Evolutionary conservation across 2,329 filamentous ascomycete genomes (phyloP), one percentile per base, ranked within the genome.

Genomic region (Phaeosphaeria sp.): DNA sequence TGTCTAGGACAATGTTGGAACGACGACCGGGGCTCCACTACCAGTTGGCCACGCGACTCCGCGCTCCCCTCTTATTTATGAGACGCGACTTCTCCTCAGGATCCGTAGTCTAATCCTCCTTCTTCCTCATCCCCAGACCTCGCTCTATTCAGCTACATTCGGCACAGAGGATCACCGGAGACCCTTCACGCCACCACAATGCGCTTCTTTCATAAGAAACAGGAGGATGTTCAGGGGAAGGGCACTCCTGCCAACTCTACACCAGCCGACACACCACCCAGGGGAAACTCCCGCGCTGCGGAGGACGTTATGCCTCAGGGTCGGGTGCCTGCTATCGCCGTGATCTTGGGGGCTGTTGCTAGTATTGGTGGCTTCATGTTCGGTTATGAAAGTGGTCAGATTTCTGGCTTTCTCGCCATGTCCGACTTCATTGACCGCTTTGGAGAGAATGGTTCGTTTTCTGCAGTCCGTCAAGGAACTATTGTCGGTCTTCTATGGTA

Each of bases 311-410:
- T 62, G 42, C 65, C 66, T 18, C 56, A 64, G 30, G 69, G 70
- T 27, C 62, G 67, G 3, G 66, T 73, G 5, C 71, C 71, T 50
- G 57, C 58, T 7, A 64, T 73, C n/a, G 65, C 71, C 1, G 50
- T 73, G 5, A 60, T 75, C 13, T 67, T 76, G 17, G 73, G 70
- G 50, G 64, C 72, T 1, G 52, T 71, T 11, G 72, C 72, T 41
- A 74, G 71, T 58, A 73, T 75, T 46, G 73, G 73, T 44, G 72
- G 73, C 13, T 75, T 76, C 64, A 72, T 76, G 62, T 76, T 55
- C 22, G 47, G 47, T 13, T 50, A 50, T 18, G 60, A 65, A 27
- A 59, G 55, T 49, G 60, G 63, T 27, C 63, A 65, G 41, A 62
- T 63, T 15, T 59, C 58, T 39, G 65, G 71, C 43, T 77, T 77